Percentiles rank a stretch among this genome's conserved stretches.
phyloP scores from a whole-genome alignment of 2,329 filamentous ascomycete species.

The Venturia asperata region DNA sequence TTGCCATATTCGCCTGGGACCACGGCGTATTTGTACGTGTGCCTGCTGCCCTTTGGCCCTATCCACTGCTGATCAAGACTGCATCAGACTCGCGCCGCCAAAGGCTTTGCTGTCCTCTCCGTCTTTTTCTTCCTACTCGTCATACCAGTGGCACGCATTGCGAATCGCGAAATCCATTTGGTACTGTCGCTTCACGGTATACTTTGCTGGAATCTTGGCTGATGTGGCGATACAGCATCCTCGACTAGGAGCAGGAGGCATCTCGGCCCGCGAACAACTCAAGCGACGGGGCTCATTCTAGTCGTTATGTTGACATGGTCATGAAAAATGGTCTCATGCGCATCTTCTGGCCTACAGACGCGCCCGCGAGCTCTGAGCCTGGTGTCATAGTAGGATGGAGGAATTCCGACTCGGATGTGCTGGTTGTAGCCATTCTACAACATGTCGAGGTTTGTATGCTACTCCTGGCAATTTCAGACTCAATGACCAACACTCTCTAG shows the following conservation, averaged over 20 bases:
- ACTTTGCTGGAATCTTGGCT: neutral
- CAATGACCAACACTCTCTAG: constrained; percentile 37
- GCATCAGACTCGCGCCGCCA: constrained; percentile 68
- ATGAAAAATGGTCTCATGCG: constrained; percentile 80
- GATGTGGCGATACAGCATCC: constrained; percentile 58
- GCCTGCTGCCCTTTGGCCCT: neutral
- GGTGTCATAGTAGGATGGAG: constrained; percentile 93
- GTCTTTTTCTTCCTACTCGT: constrained; percentile 78
- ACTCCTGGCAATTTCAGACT: neutral
- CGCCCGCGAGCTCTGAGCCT: constrained; percentile 62
- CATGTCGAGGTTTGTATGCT: constrained; percentile 69
- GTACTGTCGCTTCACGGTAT: constrained; percentile 39
- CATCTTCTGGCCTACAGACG: constrained; percentile 95
- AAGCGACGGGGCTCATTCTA: constrained; percentile 92
- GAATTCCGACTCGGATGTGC: constrained; percentile 83
- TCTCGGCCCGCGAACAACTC: constrained; percentile 92
- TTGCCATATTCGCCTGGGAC: constrained; percentile 95
- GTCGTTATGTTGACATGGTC: constrained; percentile 56
- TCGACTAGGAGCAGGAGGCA: constrained; percentile 65
- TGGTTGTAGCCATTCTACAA: constrained; percentile 83
- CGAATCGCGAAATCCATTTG: constrained; percentile 68
- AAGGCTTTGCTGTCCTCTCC: constrained; percentile 76
- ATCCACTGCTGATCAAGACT: neutral
- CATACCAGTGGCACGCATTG: constrained; percentile 76
- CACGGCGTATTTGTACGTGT: constrained; percentile 84